Conservation (phyloP, 768 basidiomycete species). For the Mycena vitilis region DNA sequence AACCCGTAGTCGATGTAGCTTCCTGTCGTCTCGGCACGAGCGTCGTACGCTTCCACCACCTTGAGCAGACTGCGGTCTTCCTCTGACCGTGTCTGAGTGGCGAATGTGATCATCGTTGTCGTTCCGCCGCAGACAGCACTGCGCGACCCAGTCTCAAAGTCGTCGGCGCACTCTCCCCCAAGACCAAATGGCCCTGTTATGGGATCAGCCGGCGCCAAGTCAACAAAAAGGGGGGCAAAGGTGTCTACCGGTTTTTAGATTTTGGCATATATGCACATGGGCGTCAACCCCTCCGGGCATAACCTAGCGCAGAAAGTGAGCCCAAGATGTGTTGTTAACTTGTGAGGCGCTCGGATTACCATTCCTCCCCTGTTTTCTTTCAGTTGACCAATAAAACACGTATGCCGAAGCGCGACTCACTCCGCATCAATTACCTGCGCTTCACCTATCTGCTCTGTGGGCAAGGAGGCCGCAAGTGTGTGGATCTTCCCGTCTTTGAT, state of each 20-base stretch:
- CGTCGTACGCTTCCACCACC: slow-evolving; percentile 17
- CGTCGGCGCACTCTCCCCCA: slow-evolving; percentile 18
- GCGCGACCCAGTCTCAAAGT: slow-evolving; percentile 17
- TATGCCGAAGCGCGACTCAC: neutral
- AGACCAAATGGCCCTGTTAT: neutral
- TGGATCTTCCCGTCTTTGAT: slow-evolving; percentile 21
- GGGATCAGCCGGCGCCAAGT: neutral
- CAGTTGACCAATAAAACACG: neutral
- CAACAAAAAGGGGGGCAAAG: neutral
- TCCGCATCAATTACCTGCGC: slow-evolving; percentile 11
- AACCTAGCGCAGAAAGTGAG: slow-evolving; percentile 3
- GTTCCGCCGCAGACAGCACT: slow-evolving; percentile 21
- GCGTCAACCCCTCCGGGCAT: slow-evolving; percentile 21
- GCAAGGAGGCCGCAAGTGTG: slow-evolving; percentile 9
- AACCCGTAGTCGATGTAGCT: slow-evolving; percentile 24
- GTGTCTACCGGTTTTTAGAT: slow-evolving; percentile 2
- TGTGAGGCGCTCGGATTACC: neutral
- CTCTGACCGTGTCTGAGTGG: slow-evolving; percentile 11
- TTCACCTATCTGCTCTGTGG: slow-evolving; percentile 8
- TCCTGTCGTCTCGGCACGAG: slow-evolving; percentile 15
- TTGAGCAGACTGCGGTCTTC: slow-evolving; percentile 23
- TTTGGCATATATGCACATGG: slow-evolving; percentile 18
- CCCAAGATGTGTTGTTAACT: neutral
- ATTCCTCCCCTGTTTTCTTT: slow-evolving; percentile 9
- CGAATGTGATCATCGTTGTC: slow-evolving; percentile 15